These are phyloP conservation scores for Coemansia pectinata DNA, from an alignment of 192 early-diverging fungal genomes.

Conservation along the genomic window DNA sequence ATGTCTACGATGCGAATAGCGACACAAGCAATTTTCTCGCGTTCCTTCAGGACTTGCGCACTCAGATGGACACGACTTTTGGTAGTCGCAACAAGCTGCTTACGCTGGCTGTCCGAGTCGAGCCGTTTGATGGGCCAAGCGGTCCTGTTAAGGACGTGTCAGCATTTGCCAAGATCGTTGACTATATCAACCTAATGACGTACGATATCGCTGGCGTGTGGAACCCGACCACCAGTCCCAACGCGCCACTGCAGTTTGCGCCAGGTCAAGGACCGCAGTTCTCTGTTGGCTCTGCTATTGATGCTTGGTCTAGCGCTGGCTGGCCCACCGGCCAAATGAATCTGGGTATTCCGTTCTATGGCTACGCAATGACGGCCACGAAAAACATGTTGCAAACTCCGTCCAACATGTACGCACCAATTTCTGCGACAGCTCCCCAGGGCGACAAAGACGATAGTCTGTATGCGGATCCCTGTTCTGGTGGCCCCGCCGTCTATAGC, in stretches of 20 bases:
- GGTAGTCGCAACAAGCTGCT: conserved; percentile 52
- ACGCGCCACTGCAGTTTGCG: conserved; percentile 53
- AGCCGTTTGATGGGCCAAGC: conserved; percentile 58
- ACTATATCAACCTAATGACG: conserved; percentile 67
- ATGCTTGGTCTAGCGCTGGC: conserved; percentile 55
- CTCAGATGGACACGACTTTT: conserved; percentile 52
- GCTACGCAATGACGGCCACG: conserved; percentile 24
- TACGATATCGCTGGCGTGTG: conserved; percentile 62
- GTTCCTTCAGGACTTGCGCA: conserved; percentile 61
- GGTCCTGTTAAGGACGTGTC: conserved; percentile 55
- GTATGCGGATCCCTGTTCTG: conserved; percentile 55
- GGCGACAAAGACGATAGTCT: conserved; percentile 57
- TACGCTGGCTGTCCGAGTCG: conserved; percentile 62
- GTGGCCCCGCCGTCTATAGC: conserved; percentile 44
- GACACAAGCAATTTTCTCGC: conserved; percentile 64
- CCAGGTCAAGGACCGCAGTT: conserved; percentile 15
- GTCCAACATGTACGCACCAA: conserved; percentile 10
- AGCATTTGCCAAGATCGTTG: conserved; percentile 59
- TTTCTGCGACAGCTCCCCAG: conserved; percentile 32
- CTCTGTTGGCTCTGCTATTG: conserved; percentile 45
- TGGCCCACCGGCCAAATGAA: conserved; percentile 58
- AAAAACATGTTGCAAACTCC: conserved; percentile 15
- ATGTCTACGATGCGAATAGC: conserved; percentile 47
- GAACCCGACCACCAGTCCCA: conserved; percentile 57
- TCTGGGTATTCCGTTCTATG: conserved; percentile 63